phyloP scores from a whole-genome alignment of 2,329 filamentous ascomycete genomes.

The Leptoxyphium fumago region DNA sequence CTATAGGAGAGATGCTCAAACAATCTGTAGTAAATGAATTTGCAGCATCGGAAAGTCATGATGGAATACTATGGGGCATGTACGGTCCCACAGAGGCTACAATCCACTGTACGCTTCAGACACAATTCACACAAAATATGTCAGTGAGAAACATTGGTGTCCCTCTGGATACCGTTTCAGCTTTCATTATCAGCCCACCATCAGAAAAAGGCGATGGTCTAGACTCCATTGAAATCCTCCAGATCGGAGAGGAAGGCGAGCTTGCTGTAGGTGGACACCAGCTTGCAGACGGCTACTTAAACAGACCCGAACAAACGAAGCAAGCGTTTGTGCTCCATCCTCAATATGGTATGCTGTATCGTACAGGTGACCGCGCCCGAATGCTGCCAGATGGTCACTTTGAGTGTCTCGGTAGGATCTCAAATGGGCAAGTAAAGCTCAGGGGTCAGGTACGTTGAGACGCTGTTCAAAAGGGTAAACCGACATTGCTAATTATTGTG shows the following conservation, averaged over 20 bases:
- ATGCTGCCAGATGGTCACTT: slow-evolving; percentile 53
- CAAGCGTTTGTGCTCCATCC: slow-evolving; percentile 54
- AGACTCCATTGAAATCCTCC: slow-evolving; percentile 36
- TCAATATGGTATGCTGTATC: slow-evolving; percentile 55
- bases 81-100: slow-evolving; percentile 87
- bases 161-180: slow-evolving; percentile 68
- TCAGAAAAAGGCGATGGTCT: not conserved
- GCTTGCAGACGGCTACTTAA: slow-evolving; percentile 67
- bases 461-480: slow-evolving; percentile 33
- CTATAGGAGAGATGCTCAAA: slow-evolving; percentile 88
- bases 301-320: slow-evolving; percentile 60
- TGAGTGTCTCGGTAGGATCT: slow-evolving; percentile 72
- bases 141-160: slow-evolving; percentile 57
- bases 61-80: slow-evolving; percentile 74
- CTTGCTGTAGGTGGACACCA: slow-evolving; percentile 70
- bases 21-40: slow-evolving; percentile 64
- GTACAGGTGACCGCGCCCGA: slow-evolving; percentile 71
- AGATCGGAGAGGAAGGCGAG: slow-evolving; percentile 57
- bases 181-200: slow-evolving; percentile 49
- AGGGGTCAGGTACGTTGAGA: slow-evolving; percentile 62
- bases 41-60: slow-evolving; percentile 39
- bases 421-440: slow-evolving; percentile 71
- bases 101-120: slow-evolving; percentile 74
- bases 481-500: slow-evolving; percentile 27
- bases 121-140: slow-evolving; percentile 41